phyloP scores from a whole-genome alignment of 1,284 basidiomycete species.

The Trichosporon ovoides region DNA sequence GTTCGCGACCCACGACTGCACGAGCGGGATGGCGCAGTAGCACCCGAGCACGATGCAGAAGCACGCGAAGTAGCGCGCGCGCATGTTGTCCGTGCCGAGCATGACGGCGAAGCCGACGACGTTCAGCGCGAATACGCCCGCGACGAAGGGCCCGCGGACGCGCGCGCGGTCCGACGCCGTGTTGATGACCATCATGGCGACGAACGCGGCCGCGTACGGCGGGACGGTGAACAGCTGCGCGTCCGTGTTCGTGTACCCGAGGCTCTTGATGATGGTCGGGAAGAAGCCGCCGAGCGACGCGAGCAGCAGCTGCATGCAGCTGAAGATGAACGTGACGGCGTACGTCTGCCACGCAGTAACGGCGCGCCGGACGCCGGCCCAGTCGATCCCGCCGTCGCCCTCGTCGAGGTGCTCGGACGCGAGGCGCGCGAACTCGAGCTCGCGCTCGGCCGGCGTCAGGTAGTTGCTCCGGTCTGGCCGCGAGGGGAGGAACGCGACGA shows the following conservation, averaged over 20 bases:
- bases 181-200: slow-evolving; percentile 54
- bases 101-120: slow-evolving; percentile 48
- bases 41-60: slow-evolving; percentile 16
- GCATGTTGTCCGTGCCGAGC: slow-evolving; percentile 28
- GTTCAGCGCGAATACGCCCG: slow-evolving; percentile 22
- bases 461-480: slow-evolving; percentile 67
- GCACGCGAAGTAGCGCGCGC: slow-evolving; percentile 45
- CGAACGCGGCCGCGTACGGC: slow-evolving; percentile 22
- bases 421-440: slow-evolving; percentile 31
- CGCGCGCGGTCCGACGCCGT: slow-evolving; percentile 65
- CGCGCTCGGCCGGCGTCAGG: slow-evolving; percentile 66
- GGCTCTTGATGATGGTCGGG: slow-evolving; percentile 65
- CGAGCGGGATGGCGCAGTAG: neutral
- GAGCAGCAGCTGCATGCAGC: slow-evolving; percentile 59
- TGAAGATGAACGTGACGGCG: slow-evolving; percentile 47
- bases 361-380: slow-evolving; percentile 52
- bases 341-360: slow-evolving; percentile 56
- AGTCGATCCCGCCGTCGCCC: slow-evolving; percentile 30
- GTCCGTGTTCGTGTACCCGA: slow-evolving; percentile 51
- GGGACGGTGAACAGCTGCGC: slow-evolving; percentile 52
- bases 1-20: slow-evolving; percentile 1
- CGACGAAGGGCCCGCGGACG: slow-evolving; percentile 56
- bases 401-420: slow-evolving; percentile 66
- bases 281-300: slow-evolving; percentile 68
- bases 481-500: slow-evolving; percentile 61